These are phyloP conservation scores for Symbiodinium natans DNA, from an alignment of 73 alveolate genomes.

Conservation along the genomic window DNA sequence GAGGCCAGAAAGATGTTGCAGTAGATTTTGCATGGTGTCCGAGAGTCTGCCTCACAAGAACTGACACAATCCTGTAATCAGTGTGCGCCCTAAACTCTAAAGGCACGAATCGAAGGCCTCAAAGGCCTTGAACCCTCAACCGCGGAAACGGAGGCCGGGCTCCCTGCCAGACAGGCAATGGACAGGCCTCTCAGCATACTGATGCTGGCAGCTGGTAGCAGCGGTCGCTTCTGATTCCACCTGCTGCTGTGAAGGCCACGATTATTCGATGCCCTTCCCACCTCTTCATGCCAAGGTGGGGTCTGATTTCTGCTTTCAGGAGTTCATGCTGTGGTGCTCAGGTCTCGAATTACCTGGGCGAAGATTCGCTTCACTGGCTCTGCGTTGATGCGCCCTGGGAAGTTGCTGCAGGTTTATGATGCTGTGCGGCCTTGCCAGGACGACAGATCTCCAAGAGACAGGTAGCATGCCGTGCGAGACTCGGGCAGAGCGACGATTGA, in stretches of 20 bases:
- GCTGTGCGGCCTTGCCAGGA: no score
- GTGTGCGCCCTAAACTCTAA: background rate
- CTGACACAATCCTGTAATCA: background rate
- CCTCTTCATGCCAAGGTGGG: constrained; percentile 74
- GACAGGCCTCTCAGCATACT: background rate
- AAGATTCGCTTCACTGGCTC: constrained; percentile 20
- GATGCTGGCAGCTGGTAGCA: background rate
- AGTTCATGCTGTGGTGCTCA: background rate
- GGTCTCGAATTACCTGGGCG: constrained; percentile 82
- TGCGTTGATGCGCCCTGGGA: background rate
- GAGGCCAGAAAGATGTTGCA: background rate
- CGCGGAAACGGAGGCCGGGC: background rate
- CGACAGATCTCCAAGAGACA: background rate
- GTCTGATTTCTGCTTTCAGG: background rate
- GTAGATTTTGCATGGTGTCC: background rate
- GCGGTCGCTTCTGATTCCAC: background rate
- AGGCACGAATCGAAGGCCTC: no score
- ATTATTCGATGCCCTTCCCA: background rate
- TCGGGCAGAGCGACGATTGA: background rate
- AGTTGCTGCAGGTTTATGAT: background rate
- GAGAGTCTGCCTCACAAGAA: background rate
- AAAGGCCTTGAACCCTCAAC: no score
- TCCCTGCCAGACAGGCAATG: background rate
- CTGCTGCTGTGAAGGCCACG: background rate
- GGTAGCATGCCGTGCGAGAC: background rate